Conservation (phyloP, 2,329 filamentous ascomycete species). For the Blastomyces percursus region DNA sequence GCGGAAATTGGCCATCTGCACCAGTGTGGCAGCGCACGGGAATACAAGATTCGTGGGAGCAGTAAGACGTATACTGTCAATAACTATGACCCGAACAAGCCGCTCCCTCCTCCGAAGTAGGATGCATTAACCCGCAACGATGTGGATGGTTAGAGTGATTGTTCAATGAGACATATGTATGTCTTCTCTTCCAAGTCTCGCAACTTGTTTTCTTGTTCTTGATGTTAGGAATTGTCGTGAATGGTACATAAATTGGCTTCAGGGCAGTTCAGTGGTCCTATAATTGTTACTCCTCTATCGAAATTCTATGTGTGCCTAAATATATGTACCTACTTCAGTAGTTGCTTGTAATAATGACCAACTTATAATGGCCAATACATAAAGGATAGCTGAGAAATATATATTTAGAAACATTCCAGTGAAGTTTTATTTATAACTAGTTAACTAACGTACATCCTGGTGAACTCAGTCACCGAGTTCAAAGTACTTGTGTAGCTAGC, state of each 20-base stretch:
- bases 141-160: background rate
- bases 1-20: constrained; percentile 5
- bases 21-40: constrained; percentile 2
- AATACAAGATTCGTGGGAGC: constrained; percentile 2
- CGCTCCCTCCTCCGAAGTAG: background rate
- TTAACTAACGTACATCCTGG: no score
- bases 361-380: background rate
- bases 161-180: background rate
- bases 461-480: no score
- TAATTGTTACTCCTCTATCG: background rate
- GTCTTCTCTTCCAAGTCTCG: background rate
- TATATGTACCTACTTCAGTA: background rate
- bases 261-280: background rate
- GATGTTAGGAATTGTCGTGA: background rate
- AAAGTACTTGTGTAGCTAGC: no score
- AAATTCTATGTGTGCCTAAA: background rate
- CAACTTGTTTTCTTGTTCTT: background rate
- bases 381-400: background rate
- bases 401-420: background rate
- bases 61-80: background rate
- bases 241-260: background rate
- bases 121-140: background rate
- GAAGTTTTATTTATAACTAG: no score
- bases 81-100: background rate
- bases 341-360: background rate